Evolutionary conservation across 148 eudicot species (phyloP), one percentile per base, ranked within the genome.

Genomic region (Spergularia marina): DNA sequence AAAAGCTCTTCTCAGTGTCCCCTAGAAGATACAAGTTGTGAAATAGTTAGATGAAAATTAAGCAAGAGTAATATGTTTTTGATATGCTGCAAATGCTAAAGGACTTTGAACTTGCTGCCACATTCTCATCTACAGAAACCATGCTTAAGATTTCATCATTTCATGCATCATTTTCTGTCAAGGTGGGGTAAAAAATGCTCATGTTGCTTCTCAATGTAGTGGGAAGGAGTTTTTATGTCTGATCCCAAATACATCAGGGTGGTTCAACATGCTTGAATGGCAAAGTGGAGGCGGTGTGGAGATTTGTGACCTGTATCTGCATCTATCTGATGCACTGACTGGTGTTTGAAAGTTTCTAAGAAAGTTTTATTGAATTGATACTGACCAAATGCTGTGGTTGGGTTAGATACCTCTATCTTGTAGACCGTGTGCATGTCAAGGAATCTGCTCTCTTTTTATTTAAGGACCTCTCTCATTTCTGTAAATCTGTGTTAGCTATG

Each of bases 191-290:
- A 49, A 40, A 65, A 17, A 16, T 63, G 67, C 21, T 65, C 52
- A 39, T 40, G 68, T 65, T 65, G 13, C 65, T 25, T 61, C 36
- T 25, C 65, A 61, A 61, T 61, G 36, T 61, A 61, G 39, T 23
- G 36, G 40, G 64, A 60, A 20, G 14, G 64, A 60, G 11, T 60
- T 2, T 10, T 60, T 20, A 20, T 30, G 20, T 30, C 36, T 30
- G 36, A 30, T 30, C 36, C 36, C 2, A 30, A 30, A 30, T 0
- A 30, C 36, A 30, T 53, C 12, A 4, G 17, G 56, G 5, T 53
- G 56, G 56, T 53, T 53, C 17, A 53, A 30, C 1, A 30, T 30
- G 36, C 36, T 30, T 30, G 36, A 3, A 30, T 30, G 36, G 36
- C 36, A 30, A 30, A 30, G 36, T 30, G 36, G 36, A 23, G 25